These are phyloP conservation scores for Durotheca rogersii DNA, from an alignment of 495 filamentous ascomycete genomes.

Conservation along the genomic window DNA sequence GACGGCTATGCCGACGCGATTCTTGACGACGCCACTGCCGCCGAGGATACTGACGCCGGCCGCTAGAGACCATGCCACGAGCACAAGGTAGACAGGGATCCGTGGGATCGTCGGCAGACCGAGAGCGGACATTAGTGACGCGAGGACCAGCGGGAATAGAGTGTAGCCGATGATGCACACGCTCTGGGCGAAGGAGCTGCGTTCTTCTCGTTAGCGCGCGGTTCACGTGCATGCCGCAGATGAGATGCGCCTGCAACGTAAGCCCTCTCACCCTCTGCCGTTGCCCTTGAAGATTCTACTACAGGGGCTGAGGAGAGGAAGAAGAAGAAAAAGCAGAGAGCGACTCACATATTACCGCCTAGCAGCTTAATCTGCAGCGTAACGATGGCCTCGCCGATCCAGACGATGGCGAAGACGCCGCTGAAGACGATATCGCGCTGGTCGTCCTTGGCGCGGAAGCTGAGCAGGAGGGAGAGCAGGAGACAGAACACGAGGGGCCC, in stretches of 20 bases:
- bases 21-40: slow-evolving; percentile 90
- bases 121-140: slow-evolving; percentile 82
- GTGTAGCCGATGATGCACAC: slow-evolving; percentile 98
- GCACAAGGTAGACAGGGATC: slow-evolving; percentile 84
- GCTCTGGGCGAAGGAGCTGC: slow-evolving; percentile 93
- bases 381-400: slow-evolving; percentile 95
- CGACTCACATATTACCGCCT: slow-evolving; percentile 91
- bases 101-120: slow-evolving; percentile 72
- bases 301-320: slow-evolving; percentile 1
- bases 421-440: slow-evolving; percentile 90
- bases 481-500: slow-evolving; percentile 93
- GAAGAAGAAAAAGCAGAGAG: background rate
- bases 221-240: background rate
- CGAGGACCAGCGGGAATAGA: slow-evolving; percentile 96
- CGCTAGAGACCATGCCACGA: slow-evolving; percentile 88
- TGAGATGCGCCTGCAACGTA: too few species aligned
- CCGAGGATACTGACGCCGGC: slow-evolving; percentile 95
- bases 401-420: slow-evolving; percentile 93
- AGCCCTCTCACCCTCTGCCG: too few species aligned
- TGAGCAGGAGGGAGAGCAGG: slow-evolving; percentile 80
- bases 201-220: slow-evolving; percentile 2
- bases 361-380: slow-evolving; percentile 98
- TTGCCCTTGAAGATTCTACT: too few species aligned
- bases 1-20: slow-evolving; percentile 91
- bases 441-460: slow-evolving; percentile 66